Evolutionary conservation across 345 rosid genomes (phyloP).

Genomic region (Conringia planisiliqua): DNA sequence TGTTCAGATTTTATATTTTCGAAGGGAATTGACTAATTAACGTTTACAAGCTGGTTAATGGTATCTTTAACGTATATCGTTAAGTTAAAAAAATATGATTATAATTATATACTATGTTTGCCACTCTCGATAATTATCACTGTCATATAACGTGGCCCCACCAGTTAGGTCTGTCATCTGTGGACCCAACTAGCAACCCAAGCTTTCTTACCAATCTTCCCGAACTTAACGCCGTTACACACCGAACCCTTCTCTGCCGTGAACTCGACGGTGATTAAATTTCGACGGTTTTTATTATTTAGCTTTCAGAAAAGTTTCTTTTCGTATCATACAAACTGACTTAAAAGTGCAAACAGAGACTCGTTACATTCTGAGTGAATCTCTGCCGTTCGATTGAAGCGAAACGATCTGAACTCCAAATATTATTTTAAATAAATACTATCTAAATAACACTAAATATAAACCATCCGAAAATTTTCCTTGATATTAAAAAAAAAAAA

Average conservation of each 20-base stretch:
- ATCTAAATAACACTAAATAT: too few relatives aligned
- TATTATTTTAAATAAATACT: too few relatives aligned
- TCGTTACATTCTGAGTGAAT: background rate
- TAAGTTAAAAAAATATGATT: background rate
- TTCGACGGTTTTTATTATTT: background rate
- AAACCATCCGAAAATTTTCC: background rate
- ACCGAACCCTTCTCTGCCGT: constrained; percentile 11
- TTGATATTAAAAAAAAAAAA: background rate
- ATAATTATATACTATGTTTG: background rate
- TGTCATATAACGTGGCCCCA: constrained; percentile 22
- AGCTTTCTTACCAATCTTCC: constrained; percentile 21
- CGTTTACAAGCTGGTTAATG: constrained; percentile 1
- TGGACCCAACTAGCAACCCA: constrained; percentile 20
- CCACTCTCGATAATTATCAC: constrained; percentile 17
- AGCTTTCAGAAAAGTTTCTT: background rate
- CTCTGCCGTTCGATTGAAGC: background rate
- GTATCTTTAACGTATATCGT: background rate
- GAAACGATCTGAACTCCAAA: background rate
- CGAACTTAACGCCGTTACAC: constrained; percentile 31
- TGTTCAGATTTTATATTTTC: background rate
- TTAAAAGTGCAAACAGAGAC: constrained; percentile 37
- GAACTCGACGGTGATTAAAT: constrained; percentile 14
- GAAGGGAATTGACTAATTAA: background rate
- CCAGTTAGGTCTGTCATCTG: background rate
- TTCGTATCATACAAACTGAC: background rate